phyloP scores from a whole-genome alignment of 108 stramenopile genomes.

The Nitzschia sp. region DNA sequence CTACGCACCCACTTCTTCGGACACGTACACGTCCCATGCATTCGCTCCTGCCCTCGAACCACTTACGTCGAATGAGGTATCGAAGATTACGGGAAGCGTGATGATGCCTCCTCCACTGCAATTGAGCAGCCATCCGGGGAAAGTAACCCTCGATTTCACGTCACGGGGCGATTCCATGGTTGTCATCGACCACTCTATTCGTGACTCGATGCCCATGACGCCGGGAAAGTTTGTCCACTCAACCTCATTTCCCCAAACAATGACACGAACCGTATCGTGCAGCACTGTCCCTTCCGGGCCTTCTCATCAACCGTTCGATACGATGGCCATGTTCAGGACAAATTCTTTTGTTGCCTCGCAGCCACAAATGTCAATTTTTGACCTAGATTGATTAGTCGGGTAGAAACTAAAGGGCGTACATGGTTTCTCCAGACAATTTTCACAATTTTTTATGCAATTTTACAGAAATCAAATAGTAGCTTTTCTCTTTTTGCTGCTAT shows the following conservation, averaged over 20 bases:
- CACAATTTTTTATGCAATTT: no score
- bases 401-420: no score
- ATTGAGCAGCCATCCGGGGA: not conserved
- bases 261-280: constrained; percentile 1
- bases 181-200: not conserved
- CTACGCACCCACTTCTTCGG: not conserved
- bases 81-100: not conserved
- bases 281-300: not conserved
- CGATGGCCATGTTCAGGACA: no score
- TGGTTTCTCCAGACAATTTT: no score
- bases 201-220: not conserved
- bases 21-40: not conserved
- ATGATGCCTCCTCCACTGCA: not conserved
- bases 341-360: no score
- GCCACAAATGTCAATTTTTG: no score
- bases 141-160: not conserved
- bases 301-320: no score
- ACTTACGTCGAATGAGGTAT: not conserved
- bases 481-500: no score
- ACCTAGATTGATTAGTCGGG: no score
- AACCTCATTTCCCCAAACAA: not conserved
- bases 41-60: not conserved
- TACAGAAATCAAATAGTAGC: no score
- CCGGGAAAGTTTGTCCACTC: not conserved
- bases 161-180: not conserved